Base-by-base conservation (phyloP, 1,284 basidiomycete species). In the Marasmius oreades region DNA sequence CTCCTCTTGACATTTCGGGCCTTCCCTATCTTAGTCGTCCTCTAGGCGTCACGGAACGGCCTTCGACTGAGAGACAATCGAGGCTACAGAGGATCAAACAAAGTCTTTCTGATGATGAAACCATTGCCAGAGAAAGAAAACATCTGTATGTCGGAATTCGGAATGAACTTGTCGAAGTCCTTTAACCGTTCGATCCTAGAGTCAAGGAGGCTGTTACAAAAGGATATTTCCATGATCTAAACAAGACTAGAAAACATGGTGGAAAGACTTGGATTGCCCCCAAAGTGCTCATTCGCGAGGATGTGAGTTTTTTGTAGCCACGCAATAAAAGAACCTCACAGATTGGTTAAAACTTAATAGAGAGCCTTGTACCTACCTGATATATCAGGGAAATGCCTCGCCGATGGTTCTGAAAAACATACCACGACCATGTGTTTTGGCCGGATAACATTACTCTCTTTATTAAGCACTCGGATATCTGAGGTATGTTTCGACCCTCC, bases 201-300 rank as follows among this genome's bases (percentile, higher is more conserved):
- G 83, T 97, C 55, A 89, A 92, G 65, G 86, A 95, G 73, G 92
- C 42, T 16, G 54, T 88, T 0, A 84, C 85, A 14, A 89, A 88
- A 64, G 94, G 95, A 0, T 97, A 98, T 70, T 98, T 95, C 66
- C 81, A 91, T 62, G 96, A 98, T 67, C 80, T 92, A 56, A 92
- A 93, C 66, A 85, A 87, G 63, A 88, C 93, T 16, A 77, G 88
- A 53, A 81, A 81, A 42, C 83, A 93, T 63, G 95, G 94, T 7
- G 96, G 96, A 20, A 99, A 99, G 76, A 90, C 92, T 10, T 99
- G 94, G 95, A 83, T 95, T 55, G 94, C 93, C 12, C 95, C 95
- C 0, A 84, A 80, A 23, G 92, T 92, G 11, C 78, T 98, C 60
- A 94, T 98, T 64, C 83, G 86, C 24, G 90, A 93, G 73, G 92